phyloP scores from a whole-genome alignment of 768 basidiomycete genomes.

The Mycena galopus region DNA sequence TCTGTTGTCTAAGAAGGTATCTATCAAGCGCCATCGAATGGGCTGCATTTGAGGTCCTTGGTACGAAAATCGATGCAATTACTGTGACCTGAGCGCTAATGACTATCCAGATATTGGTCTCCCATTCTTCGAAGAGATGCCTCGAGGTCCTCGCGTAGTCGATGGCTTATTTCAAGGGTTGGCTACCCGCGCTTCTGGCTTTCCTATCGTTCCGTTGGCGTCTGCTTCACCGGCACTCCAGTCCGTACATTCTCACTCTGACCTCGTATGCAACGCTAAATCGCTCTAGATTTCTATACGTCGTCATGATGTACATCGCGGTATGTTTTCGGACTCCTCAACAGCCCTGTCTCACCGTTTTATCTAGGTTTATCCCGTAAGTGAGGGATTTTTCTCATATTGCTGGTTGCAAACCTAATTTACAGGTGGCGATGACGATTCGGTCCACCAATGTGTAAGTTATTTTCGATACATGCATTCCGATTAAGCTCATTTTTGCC shows the following conservation, averaged over 20 bases:
- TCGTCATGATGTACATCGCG: slow-evolving; percentile 84
- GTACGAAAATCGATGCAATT: slow-evolving; percentile 42
- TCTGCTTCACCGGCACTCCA: slow-evolving; percentile 77
- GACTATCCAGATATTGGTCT: slow-evolving; percentile 54
- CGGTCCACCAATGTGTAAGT: slow-evolving; percentile 74
- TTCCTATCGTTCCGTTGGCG: slow-evolving; percentile 60
- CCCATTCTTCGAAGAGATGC: slow-evolving; percentile 52
- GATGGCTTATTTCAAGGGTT: slow-evolving; percentile 68
- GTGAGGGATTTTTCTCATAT: slow-evolving; percentile 22
- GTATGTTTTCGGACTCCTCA: slow-evolving; percentile 49
- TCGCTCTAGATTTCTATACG: slow-evolving; percentile 68
- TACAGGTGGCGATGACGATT: slow-evolving; percentile 69
- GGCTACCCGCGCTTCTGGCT: slow-evolving; percentile 66
- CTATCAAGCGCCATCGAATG: slow-evolving; percentile 70
- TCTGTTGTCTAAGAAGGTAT: neutral
- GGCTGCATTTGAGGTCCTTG: slow-evolving; percentile 75
- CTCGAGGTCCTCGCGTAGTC: slow-evolving; percentile 54
- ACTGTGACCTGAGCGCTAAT: neutral
- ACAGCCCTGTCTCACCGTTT: neutral
- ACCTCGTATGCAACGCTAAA: neutral
- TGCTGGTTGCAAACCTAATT: neutral
- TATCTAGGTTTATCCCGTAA: slow-evolving; percentile 57
- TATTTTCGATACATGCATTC: neutral
- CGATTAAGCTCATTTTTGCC: neutral
- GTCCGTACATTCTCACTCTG: slow-evolving; percentile 50